Evolutionary conservation across 2,329 filamentous ascomycete species (phyloP), one percentile per base, ranked within the genome.

Genomic region (Pseudogymnoascus pannorum): DNA sequence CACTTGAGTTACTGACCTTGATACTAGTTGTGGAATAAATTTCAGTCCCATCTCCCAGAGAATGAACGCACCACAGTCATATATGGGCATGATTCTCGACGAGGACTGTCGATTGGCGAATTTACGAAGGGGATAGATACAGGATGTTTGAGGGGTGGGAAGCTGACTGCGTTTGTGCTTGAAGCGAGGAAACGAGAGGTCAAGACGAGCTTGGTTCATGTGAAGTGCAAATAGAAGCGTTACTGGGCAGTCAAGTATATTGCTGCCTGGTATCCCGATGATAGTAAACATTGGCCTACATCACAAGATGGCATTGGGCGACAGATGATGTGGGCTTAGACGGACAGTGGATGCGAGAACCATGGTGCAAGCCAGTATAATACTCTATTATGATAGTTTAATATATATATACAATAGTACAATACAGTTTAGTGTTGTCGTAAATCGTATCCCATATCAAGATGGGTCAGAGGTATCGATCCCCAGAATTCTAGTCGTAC

Each of bases 111-210:
- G 69, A 74, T 88, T 16, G 74, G 83, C 58, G 79, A 81, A 57
- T 95, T 90, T 73, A 89, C 87, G 3, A 90, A 92, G 70, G 94
- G 94, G 0, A 78, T 97, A 54, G 94, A 97, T 73, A 89, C 88
- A 0, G 87, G 86, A 0, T 97, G 94, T 72, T 85, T 91, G 2
- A 83, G 82, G 64, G 92, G 92, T 9, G 86, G 86, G 1, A 79
- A 84, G 64, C 77, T 99, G 66, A 91, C 88, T 0, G 92, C 89
- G 1, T 74, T 96, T 62, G 79, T 97, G 2, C 83, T 97, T 35
- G 83, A 88, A 67, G 82, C 79, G 2, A 76, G 77, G 40, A 72
- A 79, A 64, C 71, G 75, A 42, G 60, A 67, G 20, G 66, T 71
- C 36, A 68, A 62, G n/a, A 63, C 67, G 54, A 68, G 67, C 33